Evolutionary conservation across 139 green algal genomes (phyloP).

Genomic region (Spirogloea muscicola): DNA sequence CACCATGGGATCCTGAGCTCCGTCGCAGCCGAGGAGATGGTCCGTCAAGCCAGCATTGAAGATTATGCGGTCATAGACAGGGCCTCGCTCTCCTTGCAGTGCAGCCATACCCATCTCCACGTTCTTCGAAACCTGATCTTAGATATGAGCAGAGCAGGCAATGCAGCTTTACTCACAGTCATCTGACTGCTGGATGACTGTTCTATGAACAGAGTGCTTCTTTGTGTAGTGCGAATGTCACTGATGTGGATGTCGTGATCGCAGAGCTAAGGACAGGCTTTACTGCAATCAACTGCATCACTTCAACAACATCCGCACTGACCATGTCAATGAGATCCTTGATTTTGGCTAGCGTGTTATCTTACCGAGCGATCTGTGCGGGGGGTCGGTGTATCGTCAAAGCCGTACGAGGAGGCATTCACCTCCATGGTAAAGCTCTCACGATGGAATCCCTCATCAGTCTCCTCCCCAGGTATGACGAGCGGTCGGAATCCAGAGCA

Average conservation of each 20-base stretch:
- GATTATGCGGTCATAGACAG: constrained; percentile 29
- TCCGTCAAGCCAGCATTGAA: constrained; percentile 37
- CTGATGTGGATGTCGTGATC: no score
- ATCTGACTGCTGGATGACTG: no score
- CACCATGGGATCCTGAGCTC: not conserved
- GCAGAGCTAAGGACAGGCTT: no score
- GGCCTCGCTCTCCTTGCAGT: constrained; percentile 13
- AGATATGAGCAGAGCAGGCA: no score
- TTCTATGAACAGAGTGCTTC: no score
- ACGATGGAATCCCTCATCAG: not conserved
- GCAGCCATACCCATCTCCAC: constrained; percentile 18
- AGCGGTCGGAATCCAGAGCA: constrained; percentile 20
- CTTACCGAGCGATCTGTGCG: constrained; percentile 24
- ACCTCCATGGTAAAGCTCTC: constrained; percentile 16
- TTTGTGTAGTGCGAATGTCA: no score
- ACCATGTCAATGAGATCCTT: no score
- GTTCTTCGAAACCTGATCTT: constrained; percentile 18
- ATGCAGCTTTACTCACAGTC: no score
- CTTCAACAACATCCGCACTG: no score
- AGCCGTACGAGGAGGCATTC: not conserved
- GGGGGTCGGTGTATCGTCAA: constrained; percentile 12
- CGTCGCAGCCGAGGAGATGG: constrained; percentile 24
- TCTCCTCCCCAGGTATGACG: not conserved
- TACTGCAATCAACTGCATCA: no score
- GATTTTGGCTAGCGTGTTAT: not conserved